Evolutionary conservation across 208 protist genomes (phyloP).

Genomic region (Wallacemonas sp.): DNA sequence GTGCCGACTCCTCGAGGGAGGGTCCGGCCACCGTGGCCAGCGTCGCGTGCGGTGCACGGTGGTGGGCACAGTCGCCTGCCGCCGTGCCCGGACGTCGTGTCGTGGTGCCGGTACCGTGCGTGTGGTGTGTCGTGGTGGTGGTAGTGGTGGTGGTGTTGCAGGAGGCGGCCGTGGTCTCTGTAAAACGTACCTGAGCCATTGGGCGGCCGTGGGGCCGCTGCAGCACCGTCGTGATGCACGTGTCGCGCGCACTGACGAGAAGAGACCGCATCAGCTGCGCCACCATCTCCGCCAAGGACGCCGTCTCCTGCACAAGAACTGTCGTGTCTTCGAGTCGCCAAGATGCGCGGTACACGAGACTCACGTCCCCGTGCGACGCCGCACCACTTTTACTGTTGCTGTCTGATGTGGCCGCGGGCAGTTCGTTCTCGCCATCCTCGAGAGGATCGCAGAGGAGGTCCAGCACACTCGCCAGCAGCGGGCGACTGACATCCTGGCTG

Average conservation of each 20-base stretch:
- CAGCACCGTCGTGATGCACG: conserved; percentile 23
- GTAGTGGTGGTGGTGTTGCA: neutral
- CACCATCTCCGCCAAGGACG: conserved; percentile 30
- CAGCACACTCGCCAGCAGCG: neutral
- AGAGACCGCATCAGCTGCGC: conserved; percentile 30
- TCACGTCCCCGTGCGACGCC: too few species aligned
- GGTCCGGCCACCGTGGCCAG: neutral
- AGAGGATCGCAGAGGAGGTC: neutral
- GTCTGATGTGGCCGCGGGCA: neutral
- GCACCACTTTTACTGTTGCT: too few species aligned
- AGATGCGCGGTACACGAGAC: neutral
- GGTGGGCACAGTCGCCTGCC: neutral
- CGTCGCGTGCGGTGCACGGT: too few species aligned
- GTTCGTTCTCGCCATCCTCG: neutral
- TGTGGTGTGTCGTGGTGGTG: conserved; percentile 5
- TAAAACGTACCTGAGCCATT: neutral
- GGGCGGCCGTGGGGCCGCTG: conserved; percentile 12
- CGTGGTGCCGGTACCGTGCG: neutral
- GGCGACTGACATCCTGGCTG: neutral
- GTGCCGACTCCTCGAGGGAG: neutral
- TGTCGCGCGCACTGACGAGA: conserved; percentile 26
- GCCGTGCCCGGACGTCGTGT: neutral
- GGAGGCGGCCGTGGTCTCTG: neutral
- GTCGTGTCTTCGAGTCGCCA: neutral
- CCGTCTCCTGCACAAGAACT: conserved; percentile 1